These are phyloP conservation scores for Zymoseptoria crescenta DNA, from an alignment of 2,329 filamentous ascomycete genomes.

Conservation along the genomic window DNA sequence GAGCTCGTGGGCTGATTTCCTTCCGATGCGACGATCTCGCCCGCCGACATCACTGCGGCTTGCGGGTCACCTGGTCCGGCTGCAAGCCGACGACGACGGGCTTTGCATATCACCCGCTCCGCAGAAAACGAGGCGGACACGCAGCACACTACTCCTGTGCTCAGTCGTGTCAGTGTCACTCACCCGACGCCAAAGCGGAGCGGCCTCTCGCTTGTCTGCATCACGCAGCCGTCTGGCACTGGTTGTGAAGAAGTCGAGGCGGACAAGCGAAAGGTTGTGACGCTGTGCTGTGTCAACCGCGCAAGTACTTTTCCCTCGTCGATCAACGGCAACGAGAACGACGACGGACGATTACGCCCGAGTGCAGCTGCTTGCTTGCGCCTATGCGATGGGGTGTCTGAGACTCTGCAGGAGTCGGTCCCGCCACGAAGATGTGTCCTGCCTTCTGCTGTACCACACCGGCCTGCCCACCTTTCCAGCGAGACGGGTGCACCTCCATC, in stretches of 20 bases:
- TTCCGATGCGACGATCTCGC: not conserved
- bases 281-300: not conserved
- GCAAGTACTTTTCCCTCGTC: not conserved
- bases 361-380: not conserved
- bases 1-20: not conserved
- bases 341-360: not conserved
- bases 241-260: not conserved
- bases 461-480: not conserved
- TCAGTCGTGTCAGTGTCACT: not conserved
- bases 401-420: not conserved
- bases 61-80: no score
- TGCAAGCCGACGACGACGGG: not conserved
- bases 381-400: not conserved
- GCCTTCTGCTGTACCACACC: not conserved
- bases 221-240: not conserved
- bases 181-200: not conserved
- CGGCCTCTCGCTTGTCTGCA: not conserved
- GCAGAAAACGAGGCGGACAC: not conserved
- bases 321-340: not conserved
- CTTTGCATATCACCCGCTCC: not conserved
- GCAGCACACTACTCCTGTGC: not conserved
- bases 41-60: not conserved
- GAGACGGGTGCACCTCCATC: no score
- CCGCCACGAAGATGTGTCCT: not conserved
- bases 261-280: not conserved